Percentiles rank a stretch among this genome's conserved stretches.
Conservation (phyloP, 73 alveolate species). For the Tetrahymena borealis region DNA sequence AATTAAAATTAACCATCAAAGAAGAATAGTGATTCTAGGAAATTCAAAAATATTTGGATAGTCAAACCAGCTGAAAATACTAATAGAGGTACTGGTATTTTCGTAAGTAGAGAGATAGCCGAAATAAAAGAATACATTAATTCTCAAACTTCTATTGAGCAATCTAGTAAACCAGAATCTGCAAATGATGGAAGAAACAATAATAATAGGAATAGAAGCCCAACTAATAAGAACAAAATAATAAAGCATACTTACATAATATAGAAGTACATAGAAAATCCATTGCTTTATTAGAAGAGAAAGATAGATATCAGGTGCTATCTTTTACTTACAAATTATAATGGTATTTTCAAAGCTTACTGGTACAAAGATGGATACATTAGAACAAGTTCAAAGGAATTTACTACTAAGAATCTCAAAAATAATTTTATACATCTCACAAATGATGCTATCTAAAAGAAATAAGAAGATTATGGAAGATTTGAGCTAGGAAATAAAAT, state of each 20-base stretch:
- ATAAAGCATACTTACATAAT: constrained; percentile 47
- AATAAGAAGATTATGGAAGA: constrained; percentile 59
- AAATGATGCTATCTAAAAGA: constrained; percentile 61
- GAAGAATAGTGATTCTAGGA: neutral
- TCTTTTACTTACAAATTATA: constrained; percentile 42
- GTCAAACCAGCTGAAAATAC: constrained; percentile 89
- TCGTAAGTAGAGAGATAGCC: constrained; percentile 41
- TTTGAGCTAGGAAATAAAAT: constrained; percentile 57
- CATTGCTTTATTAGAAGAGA: constrained; percentile 52
- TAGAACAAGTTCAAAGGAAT: constrained; percentile 63
- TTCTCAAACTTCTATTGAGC: neutral
- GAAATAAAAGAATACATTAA: constrained; percentile 47
- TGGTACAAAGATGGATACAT: constrained; percentile 62
- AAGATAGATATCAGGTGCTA: constrained; percentile 61
- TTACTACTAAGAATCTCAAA: constrained; percentile 41
- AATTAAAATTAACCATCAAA: constrained; percentile 17
- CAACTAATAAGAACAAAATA: constrained; percentile 30
- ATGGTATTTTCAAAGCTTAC: constrained; percentile 59
- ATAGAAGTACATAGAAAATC: constrained; percentile 58
- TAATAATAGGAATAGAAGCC: constrained; percentile 13
- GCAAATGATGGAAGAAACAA: neutral
- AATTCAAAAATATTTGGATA: constrained; percentile 58
- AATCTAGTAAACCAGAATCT: neutral
- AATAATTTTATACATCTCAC: constrained; percentile 58
- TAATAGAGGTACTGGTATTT: constrained; percentile 70